Evolutionary conservation across 768 basidiomycete species (phyloP), one percentile per base, ranked within the genome.

Genomic region (Serendipita sp.): DNA sequence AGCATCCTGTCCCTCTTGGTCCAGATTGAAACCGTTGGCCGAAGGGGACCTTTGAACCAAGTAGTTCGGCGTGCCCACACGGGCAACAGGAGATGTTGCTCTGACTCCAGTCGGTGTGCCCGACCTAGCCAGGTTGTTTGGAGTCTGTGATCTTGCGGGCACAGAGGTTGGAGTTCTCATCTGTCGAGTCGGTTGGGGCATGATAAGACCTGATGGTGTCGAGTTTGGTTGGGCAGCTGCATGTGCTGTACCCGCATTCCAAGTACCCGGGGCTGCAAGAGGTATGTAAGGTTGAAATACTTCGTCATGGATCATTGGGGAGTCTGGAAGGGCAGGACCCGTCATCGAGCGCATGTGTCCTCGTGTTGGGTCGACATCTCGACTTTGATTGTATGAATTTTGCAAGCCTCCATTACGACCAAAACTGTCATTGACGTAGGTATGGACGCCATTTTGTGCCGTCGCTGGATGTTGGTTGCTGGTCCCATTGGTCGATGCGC

Each of bases 271-370:
- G 3, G 16, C 48, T 42, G 63, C 30, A 14, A 64, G 20, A 20
- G 38, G 42, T 20, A 43, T 5, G 14, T 31, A 44, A 28, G 53
- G 20, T 53, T 42, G n/a, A 43, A 58, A 58, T 9, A 34, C 50
- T n/a, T 24, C 42, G 4, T 42, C 44, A 53, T 65, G 24, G 38
- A 79, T 71, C 50, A 75, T 70, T 1, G 81, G 79, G 17, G 83
- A 82, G 66, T 86, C 84, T 53, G 83, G 80, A 41, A 82, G 73
- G 11, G 78, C 75, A 33, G 82, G 80, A 2, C 82, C 82, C 44
- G 79, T 79, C 28, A 81, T 62, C 17, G 81, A 78, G 61, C 80
- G 75, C n/a, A 74, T 69, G 14, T 72, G n/a, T 4, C 53, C 53
- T 20, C 31, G 20, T 11, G 45, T 48, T 9, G n/a, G 9, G n/a